phyloP scores from a whole-genome alignment of 2,329 filamentous ascomycete genomes.

The Cladophialophora exuberans region DNA sequence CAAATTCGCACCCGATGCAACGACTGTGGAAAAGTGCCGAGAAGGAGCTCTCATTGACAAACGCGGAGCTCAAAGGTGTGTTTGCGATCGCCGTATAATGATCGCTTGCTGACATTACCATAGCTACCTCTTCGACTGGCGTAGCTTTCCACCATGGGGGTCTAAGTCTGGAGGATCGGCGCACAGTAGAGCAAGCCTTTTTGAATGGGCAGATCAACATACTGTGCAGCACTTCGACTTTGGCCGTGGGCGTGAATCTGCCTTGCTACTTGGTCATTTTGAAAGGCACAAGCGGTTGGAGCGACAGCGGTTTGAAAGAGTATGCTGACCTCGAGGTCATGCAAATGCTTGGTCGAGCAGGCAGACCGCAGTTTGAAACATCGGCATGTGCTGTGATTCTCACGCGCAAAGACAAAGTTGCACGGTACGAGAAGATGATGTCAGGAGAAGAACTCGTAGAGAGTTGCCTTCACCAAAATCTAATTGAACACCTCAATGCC shows the following conservation, averaged over 20 bases:
- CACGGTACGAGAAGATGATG: conserved; percentile 72
- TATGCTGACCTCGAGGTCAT: conserved; percentile 83
- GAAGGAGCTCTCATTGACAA: conserved; percentile 55
- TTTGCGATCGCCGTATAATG: conserved; percentile 28
- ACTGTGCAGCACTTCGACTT: conserved; percentile 84
- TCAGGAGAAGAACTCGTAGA: conserved; percentile 74
- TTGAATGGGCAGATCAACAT: conserved; percentile 72
- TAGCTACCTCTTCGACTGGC: conserved; percentile 52
- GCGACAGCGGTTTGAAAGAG: conserved; percentile 64
- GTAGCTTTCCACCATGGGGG: conserved; percentile 86
- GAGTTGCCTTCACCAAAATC: conserved; percentile 75
- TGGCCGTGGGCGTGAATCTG: conserved; percentile 81
- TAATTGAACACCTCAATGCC: conserved; percentile 83
- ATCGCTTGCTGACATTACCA: background rate
- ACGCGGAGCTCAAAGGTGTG: conserved; percentile 62
- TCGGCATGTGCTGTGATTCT: conserved; percentile 78
- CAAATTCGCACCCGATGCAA: conserved; percentile 51
- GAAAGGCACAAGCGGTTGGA: conserved; percentile 74
- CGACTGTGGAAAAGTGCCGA: conserved; percentile 67
- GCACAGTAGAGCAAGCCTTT: conserved; percentile 68
- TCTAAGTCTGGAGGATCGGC: conserved; percentile 66
- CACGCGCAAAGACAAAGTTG: conserved; percentile 67
- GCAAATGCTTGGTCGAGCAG: conserved; percentile 87
- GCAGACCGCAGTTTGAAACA: conserved; percentile 79
- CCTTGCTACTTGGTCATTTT: conserved; percentile 83